Evolutionary conservation across 495 filamentous ascomycete species (phyloP), one percentile per base, ranked within the genome.

Genomic region (Penicillium waksmanii): DNA sequence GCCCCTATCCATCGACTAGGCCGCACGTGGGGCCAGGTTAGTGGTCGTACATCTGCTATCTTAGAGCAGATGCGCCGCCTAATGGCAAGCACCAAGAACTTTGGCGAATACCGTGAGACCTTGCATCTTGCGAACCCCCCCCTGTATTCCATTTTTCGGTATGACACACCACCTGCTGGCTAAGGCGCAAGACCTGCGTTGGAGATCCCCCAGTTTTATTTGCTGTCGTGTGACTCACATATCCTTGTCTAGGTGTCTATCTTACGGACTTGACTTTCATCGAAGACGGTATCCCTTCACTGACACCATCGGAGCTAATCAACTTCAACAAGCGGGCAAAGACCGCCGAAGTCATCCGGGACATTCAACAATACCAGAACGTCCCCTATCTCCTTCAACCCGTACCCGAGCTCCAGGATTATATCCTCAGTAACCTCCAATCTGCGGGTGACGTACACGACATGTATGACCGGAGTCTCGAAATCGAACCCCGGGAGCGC

Each of bases 111-210:
- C 72, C 84, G 95, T 63, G 96, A 98, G 67, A 87, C 91, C 31
- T 75, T 98, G 58, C 94, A 96, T 79, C 84, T 87, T 17, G 93
- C 95, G 27, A 96, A 96, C 63, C 95, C 95, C 31, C 25, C 95
- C 95, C 35, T 98, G 95, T 75, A 97, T 98, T 72, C 95, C 95
- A 27, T 98, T 98, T 77, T 96, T 98, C 66, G 95, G 95, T 96
- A 88, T 65, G 86, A 69, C 52, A 18, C 40, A 43, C 38, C 38
- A 49, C 42, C 13, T 11, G 17, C 7, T 31, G 12, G 8, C n/a
- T 13, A 18, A 21, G 19, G 34, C 35, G 5, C 31, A 15, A 15
- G 47, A 57, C 17, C 23, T 48, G 21, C 46, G 31, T 31, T 17
- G 17, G 17, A 31, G 10, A 27, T 27, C 46, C 8, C n/a, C 8